Evolutionary conservation across 2,329 filamentous ascomycete genomes (phyloP).

Genomic region (Fusarium redolens): DNA sequence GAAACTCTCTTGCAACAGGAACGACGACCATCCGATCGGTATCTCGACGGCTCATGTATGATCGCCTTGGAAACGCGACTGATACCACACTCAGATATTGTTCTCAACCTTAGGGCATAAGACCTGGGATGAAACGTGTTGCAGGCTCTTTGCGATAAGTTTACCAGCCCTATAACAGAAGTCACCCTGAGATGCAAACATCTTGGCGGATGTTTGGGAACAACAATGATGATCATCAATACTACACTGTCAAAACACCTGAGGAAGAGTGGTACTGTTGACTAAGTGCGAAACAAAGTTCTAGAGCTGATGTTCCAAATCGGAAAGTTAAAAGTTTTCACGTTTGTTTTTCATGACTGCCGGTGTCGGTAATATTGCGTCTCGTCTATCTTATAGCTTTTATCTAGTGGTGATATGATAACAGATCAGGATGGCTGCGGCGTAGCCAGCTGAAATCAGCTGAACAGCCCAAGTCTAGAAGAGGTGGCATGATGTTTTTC

Average conservation of each 20-base stretch:
- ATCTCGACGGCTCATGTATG: constrained; percentile 33
- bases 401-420: constrained; percentile 1
- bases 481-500: background rate
- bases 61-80: constrained; percentile 31
- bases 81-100: constrained; percentile 18
- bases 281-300: background rate
- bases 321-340: background rate
- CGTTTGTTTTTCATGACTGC: background rate
- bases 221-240: background rate
- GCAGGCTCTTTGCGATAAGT: constrained; percentile 17
- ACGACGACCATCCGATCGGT: constrained; percentile 18
- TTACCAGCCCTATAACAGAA: constrained; percentile 21
- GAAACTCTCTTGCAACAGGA: constrained; percentile 43
- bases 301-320: background rate
- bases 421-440: background rate
- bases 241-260: constrained; percentile 5
- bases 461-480: background rate
- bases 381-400: background rate
- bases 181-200: constrained; percentile 4
- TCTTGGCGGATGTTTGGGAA: constrained; percentile 16
- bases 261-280: background rate
- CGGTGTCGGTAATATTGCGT: background rate
- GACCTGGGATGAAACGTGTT: constrained; percentile 26
- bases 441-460: background rate
- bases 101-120: background rate